phyloP scores from a whole-genome alignment of 1,284 basidiomycete species.

The Trametes versicolor region DNA sequence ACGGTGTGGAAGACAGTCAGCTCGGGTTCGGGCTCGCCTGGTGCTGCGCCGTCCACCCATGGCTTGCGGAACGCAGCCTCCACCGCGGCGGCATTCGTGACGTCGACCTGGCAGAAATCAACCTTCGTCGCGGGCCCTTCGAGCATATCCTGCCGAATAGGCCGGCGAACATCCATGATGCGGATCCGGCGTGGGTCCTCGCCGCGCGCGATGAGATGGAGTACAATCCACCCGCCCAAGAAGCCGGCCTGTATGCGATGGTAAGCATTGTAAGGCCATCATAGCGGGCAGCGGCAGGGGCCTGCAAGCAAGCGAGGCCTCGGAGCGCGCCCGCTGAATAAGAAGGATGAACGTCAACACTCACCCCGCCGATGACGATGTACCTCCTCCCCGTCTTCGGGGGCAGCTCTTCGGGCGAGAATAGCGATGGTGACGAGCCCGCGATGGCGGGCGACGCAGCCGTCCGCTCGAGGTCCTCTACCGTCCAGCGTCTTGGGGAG shows the following conservation, averaged over 20 bases:
- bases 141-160: constrained; percentile 62
- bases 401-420: constrained; percentile 52
- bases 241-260: constrained; percentile 64
- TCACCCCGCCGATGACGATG: constrained; percentile 64
- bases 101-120: constrained; percentile 65
- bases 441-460: constrained; percentile 44
- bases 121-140: constrained; percentile 59
- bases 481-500: constrained; percentile 57
- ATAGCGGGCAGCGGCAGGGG: neutral
- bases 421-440: constrained; percentile 45
- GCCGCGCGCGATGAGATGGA: constrained; percentile 71
- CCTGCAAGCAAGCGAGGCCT: neutral
- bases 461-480: constrained; percentile 49
- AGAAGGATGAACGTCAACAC: constrained; percentile 23
- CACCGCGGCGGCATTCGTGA: constrained; percentile 62
- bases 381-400: constrained; percentile 65
- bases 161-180: constrained; percentile 70
- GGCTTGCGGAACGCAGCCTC: constrained; percentile 69
- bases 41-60: constrained; percentile 55
- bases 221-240: constrained; percentile 78
- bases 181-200: constrained; percentile 73
- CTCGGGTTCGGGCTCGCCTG: constrained; percentile 44
- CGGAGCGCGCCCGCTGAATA: constrained; percentile 2
- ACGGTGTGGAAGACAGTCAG: constrained; percentile 79
- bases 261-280: neutral